Percentiles rank a stretch among this genome's conserved stretches.
Evolutionary conservation across 2,329 filamentous ascomycete genomes (phyloP).

Genomic region (Hypomyces perniciosus): DNA sequence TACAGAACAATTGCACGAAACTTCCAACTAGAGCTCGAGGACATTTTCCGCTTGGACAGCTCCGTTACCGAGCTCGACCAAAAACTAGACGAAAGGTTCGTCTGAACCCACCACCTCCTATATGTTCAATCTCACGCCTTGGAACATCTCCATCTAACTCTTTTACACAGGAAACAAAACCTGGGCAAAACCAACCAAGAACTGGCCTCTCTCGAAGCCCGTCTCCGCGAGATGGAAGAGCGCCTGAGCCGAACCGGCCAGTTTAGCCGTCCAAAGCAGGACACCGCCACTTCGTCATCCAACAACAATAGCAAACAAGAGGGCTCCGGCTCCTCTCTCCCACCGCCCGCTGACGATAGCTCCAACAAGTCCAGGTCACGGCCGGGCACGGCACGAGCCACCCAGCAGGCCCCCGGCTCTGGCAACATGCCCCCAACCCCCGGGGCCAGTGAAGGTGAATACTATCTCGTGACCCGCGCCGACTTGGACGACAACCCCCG

Average conservation of each 20-base stretch:
- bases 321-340: conserved; percentile 9
- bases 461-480: conserved; percentile 32
- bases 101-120: conserved; percentile 12
- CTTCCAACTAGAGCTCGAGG: conserved; percentile 80
- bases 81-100: conserved; percentile 77
- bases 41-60: conserved; percentile 83
- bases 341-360: conserved; percentile 19
- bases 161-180: conserved; percentile 62
- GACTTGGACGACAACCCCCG: conserved; percentile 25
- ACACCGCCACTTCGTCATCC: too few species aligned
- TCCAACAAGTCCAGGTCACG: conserved; percentile 40
- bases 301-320: conserved; percentile 1
- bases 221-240: conserved; percentile 78
- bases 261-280: too few species aligned
- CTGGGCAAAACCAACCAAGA: conserved; percentile 70
- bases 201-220: conserved; percentile 78
- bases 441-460: conserved; percentile 58
- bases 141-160: background rate
- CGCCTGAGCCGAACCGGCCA: conserved; percentile 49
- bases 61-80: conserved; percentile 67
- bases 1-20: conserved; percentile 76
- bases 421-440: conserved; percentile 56
- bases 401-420: conserved; percentile 45
- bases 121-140: background rate
- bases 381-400: conserved; percentile 48